These are phyloP conservation scores for Takashimella koratensis DNA, from an alignment of 1,284 basidiomycete species.

Conservation along the genomic window DNA sequence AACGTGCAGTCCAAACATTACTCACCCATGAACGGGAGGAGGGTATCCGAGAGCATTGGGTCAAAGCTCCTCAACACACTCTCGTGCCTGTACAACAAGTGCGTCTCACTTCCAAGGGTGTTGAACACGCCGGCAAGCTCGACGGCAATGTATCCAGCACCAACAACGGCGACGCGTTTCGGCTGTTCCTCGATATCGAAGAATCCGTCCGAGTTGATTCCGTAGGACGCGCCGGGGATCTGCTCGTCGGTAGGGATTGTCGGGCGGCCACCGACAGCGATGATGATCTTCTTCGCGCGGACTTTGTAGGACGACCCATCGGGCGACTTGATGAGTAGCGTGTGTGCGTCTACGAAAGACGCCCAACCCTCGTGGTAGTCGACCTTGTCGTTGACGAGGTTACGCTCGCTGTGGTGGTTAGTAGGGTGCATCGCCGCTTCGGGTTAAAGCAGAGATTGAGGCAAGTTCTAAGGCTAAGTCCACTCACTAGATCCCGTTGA, in stretches of 20 bases:
- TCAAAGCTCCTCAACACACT: constrained; percentile 91
- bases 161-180: constrained; percentile 87
- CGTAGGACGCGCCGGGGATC: constrained; percentile 85
- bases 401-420: constrained; percentile 63
- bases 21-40: constrained; percentile 82
- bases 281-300: constrained; percentile 68
- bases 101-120: constrained; percentile 81
- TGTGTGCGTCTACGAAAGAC: constrained; percentile 62
- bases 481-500: constrained; percentile 84
- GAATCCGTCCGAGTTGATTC: constrained; percentile 93
- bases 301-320: constrained; percentile 64
- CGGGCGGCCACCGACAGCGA: constrained; percentile 85
- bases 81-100: constrained; percentile 84
- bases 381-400: constrained; percentile 83
- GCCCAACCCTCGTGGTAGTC: constrained; percentile 83
- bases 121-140: constrained; percentile 89
- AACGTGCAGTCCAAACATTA: too few relatives aligned
- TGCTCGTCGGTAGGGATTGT: constrained; percentile 71
- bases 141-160: constrained; percentile 96
- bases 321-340: constrained; percentile 63
- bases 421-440: too few relatives aligned
- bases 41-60: constrained; percentile 73
- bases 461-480: too few relatives aligned
- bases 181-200: constrained; percentile 89
- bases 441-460: too few relatives aligned